These are phyloP conservation scores for Lupinus albus DNA, from an alignment of 306 rosid genomes.

Conservation along the genomic window DNA sequence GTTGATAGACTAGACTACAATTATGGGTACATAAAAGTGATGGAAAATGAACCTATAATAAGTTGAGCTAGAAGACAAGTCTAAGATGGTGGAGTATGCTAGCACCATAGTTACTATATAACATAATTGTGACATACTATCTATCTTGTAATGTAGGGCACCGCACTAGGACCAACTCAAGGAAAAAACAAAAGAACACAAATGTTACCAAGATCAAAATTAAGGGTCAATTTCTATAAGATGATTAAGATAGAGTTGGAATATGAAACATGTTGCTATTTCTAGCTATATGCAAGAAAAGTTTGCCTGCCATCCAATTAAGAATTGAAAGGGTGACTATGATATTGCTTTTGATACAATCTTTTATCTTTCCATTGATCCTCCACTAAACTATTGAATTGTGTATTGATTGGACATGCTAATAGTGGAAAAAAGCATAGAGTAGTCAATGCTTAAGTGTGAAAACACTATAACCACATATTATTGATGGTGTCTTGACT, in stretches of 20 bases:
- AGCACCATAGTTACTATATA: slow-evolving; percentile 28
- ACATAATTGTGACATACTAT: slow-evolving; percentile 41
- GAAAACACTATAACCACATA: slow-evolving; percentile 33
- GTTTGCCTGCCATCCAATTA: slow-evolving; percentile 35
- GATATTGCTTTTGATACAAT: slow-evolving; percentile 41
- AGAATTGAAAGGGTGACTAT: slow-evolving; percentile 34
- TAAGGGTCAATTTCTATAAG: slow-evolving; percentile 29
- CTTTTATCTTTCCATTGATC: slow-evolving; percentile 44
- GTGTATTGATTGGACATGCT: slow-evolving; percentile 44
- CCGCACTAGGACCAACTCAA: slow-evolving; percentile 35
- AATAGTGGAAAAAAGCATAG: slow-evolving; percentile 40
- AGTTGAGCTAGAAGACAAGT: slow-evolving; percentile 36
- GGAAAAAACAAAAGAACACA: slow-evolving; percentile 11
- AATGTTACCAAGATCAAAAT: slow-evolving; percentile 38
- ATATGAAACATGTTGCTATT: slow-evolving; percentile 43
- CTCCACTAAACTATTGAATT: slow-evolving; percentile 39
- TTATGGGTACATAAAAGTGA: slow-evolving; percentile 33
- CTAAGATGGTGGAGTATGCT: slow-evolving; percentile 37
- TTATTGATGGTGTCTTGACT: slow-evolving; percentile 26
- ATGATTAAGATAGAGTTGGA: slow-evolving; percentile 34
- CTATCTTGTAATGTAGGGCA: slow-evolving; percentile 35
- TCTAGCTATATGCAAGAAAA: slow-evolving; percentile 25
- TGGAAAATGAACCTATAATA: slow-evolving; percentile 18
- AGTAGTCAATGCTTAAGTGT: slow-evolving; percentile 39
- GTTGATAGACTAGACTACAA: slow-evolving; percentile 40